Conservation (phyloP, 2,329 filamentous ascomycete species). For the Colletotrichum gigasporum region DNA sequence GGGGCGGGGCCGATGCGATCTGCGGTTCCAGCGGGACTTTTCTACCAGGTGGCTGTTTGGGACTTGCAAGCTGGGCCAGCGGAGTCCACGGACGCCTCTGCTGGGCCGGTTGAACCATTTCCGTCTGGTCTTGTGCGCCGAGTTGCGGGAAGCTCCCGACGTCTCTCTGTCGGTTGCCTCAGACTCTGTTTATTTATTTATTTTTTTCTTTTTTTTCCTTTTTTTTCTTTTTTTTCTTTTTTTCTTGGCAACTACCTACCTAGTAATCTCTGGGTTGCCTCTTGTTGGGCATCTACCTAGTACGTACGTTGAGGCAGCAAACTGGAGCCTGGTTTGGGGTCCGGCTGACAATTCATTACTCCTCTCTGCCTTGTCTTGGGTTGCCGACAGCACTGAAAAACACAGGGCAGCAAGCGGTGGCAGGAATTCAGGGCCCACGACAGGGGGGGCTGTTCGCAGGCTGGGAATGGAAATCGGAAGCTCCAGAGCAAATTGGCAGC, state of each 20-base stretch:
- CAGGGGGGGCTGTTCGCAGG: neutral
- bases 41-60: neutral
- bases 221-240: neutral
- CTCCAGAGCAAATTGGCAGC: neutral
- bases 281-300: too few species aligned
- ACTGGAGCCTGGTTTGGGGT: too few species aligned
- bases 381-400: too few species aligned
- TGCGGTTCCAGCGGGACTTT: slow-evolving; percentile 19
- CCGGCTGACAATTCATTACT: too few species aligned
- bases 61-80: too few species aligned
- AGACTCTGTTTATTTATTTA: neutral
- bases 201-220: too few species aligned
- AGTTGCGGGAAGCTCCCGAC: neutral
- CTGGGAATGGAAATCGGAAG: slow-evolving; percentile 3
- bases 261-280: too few species aligned
- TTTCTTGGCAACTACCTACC: too few species aligned
- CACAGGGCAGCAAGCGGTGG: neutral
- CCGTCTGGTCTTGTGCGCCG: too few species aligned
- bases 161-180: too few species aligned
- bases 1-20: slow-evolving; percentile 19
- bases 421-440: neutral
- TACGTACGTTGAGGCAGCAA: too few species aligned
- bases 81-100: neutral
- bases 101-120: neutral
- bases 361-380: too few species aligned